These are phyloP conservation scores for Tanacetum coccineum DNA, from an alignment of 129 eudicot genomes.

Conservation along the genomic window DNA sequence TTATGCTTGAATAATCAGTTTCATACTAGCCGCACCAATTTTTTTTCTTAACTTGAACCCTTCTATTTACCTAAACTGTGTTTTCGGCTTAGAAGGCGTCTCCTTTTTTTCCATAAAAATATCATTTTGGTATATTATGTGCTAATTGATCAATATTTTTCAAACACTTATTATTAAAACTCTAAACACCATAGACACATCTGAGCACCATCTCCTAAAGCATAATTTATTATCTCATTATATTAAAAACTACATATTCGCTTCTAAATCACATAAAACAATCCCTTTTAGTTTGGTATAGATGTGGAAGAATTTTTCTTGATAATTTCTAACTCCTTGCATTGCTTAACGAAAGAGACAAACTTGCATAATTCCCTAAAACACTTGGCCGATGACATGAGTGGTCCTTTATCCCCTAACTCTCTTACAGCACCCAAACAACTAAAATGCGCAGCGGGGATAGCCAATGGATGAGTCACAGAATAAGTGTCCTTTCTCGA, in stretches of 20 bases:
- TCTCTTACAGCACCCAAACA: conserved; percentile 89
- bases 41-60: too few relatives aligned
- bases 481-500: conserved; percentile 84
- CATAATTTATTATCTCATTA: too few relatives aligned
- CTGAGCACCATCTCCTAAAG: too few relatives aligned
- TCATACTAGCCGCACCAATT: too few relatives aligned
- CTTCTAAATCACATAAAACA: neutral
- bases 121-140: neutral
- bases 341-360: conserved; percentile 36
- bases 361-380: conserved; percentile 60
- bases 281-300: neutral
- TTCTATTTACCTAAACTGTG: too few relatives aligned
- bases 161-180: neutral
- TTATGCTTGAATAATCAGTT: too few relatives aligned
- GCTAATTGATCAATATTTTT: neutral
- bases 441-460: conserved; percentile 85
- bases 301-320: conserved; percentile 1
- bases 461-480: conserved; percentile 68
- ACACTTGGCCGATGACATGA: conserved; percentile 75
- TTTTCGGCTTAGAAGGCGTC: too few relatives aligned
- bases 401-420: conserved; percentile 73
- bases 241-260: too few relatives aligned
- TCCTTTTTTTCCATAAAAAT: too few relatives aligned
- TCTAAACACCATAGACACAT: too few relatives aligned
- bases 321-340: conserved; percentile 7